Evolutionary conservation across 2,329 filamentous ascomycete species (phyloP).

Genomic region (Paecilomyces fulvus): DNA sequence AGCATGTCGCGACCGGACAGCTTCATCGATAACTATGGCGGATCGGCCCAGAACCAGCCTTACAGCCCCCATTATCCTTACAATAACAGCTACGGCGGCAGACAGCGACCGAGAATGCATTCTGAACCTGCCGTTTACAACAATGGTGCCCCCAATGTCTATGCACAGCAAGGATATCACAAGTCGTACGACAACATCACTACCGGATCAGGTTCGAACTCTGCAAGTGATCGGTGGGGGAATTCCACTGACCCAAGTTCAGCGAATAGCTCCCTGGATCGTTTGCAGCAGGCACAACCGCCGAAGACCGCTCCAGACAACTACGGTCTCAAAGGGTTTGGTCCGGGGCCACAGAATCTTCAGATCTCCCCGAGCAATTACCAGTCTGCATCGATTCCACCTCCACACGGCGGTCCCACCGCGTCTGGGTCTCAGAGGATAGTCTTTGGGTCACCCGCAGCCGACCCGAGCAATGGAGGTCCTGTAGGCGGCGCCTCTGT

Average conservation of each 20-base stretch:
- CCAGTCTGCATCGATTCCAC: constrained; percentile 19
- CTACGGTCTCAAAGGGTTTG: constrained; percentile 55
- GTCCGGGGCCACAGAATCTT: constrained; percentile 27
- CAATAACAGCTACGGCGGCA: constrained; percentile 17
- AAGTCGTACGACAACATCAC: constrained; percentile 81
- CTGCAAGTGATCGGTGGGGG: constrained; percentile 65
- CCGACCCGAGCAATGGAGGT: constrained; percentile 16
- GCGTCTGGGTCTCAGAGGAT: neutral
- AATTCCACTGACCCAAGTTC: constrained; percentile 88
- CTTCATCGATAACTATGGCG: constrained; percentile 33
- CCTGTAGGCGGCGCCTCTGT: constrained; percentile 15
- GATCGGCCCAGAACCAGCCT: constrained; percentile 17
- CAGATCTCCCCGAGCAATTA: neutral
- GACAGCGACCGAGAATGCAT: constrained; percentile 25
- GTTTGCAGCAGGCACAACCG: constrained; percentile 45
- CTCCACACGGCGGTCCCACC: constrained; percentile 9
- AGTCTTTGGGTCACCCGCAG: neutral
- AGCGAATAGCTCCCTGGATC: constrained; percentile 85
- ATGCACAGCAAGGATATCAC: constrained; percentile 53
- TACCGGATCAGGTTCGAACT: constrained; percentile 56
- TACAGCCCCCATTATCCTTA: constrained; percentile 44
- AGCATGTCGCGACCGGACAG: constrained; percentile 37
- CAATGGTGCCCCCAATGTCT: constrained; percentile 10
- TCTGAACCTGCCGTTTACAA: constrained; percentile 15
- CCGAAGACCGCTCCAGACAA: constrained; percentile 43